Evolutionary conservation across 495 filamentous ascomycete species (phyloP).

Genomic region (Penicillium bovifimosum): DNA sequence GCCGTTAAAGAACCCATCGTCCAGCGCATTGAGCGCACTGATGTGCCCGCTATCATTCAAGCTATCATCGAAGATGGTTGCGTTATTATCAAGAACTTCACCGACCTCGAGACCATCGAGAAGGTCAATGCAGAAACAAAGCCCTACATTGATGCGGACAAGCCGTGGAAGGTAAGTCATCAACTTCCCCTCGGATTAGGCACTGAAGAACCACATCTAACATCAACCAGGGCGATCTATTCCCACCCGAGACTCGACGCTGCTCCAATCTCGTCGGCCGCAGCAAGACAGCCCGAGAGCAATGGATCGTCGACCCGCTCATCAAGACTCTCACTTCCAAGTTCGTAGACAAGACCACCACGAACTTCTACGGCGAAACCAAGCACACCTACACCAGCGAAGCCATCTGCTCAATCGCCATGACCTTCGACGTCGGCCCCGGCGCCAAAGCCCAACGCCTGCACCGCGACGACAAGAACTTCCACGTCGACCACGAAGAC

Average conservation of each 20-base stretch:
- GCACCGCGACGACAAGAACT: conserved; percentile 29
- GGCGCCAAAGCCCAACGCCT: conserved; percentile 18
- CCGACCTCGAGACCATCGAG: neutral
- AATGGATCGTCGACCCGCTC: conserved; percentile 16
- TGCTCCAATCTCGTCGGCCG: conserved; percentile 17
- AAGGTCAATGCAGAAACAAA: conserved; percentile 1
- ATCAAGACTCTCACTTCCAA: conserved; percentile 9
- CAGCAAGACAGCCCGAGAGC: conserved; percentile 16
- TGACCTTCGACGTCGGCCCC: conserved; percentile 22
- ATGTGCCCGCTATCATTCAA: neutral
- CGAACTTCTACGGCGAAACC: conserved; percentile 15
- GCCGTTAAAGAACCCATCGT: neutral
- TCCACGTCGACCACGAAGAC: conserved; percentile 22
- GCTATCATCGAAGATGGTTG: conserved; percentile 15
- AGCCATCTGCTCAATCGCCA: conserved; percentile 21
- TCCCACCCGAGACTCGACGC: conserved; percentile 17
- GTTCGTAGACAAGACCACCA: conserved; percentile 20
- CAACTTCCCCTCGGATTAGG: too few relatives aligned
- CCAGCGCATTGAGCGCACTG: neutral
- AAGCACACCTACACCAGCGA: conserved; percentile 13
- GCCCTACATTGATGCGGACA: conserved; percentile 10
- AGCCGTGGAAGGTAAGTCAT: conserved; percentile 14
- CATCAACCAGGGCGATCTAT: conserved; percentile 15
- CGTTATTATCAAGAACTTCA: conserved; percentile 21
- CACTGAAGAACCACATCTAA: too few relatives aligned